These are phyloP conservation scores for Gigaspora rosea DNA, from an alignment of 192 early-diverging fungal genomes.

Conservation along the genomic window DNA sequence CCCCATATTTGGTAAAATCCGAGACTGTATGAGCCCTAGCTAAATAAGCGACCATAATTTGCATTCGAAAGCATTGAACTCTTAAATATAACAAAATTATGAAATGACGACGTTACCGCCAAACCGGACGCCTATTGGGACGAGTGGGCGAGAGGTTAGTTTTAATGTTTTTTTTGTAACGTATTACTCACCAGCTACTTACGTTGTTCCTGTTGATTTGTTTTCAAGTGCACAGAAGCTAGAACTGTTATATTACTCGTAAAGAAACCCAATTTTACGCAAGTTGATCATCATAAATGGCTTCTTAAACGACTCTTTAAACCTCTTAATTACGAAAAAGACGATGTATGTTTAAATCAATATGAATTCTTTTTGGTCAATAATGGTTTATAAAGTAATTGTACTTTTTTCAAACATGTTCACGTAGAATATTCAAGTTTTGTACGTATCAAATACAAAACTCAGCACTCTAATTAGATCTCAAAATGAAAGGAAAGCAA, in stretches of 20 bases:
- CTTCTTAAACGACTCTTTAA: conserved; percentile 40
- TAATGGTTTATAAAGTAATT: neutral
- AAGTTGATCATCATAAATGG: conserved; percentile 43
- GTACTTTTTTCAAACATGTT: neutral
- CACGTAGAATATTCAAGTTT: conserved; percentile 23
- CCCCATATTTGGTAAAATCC: too few species aligned
- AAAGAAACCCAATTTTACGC: conserved; percentile 29
- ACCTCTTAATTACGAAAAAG: conserved; percentile 32
- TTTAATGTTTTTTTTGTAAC: too few species aligned
- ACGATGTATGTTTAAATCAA: conserved; percentile 30
- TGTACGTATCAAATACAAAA: conserved; percentile 14
- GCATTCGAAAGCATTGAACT: too few species aligned
- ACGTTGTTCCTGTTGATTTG: too few species aligned
- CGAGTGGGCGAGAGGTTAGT: too few species aligned
- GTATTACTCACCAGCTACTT: too few species aligned
- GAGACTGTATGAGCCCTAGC: too few species aligned
- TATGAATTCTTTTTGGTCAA: neutral
- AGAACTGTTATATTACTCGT: conserved; percentile 34
- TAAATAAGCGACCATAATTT: too few species aligned
- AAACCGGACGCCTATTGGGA: too few species aligned
- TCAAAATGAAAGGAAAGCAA: conserved; percentile 23
- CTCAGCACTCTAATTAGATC: conserved; percentile 20
- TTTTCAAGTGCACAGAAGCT: conserved; percentile 23
- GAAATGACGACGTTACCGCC: too few species aligned
- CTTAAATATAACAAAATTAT: too few species aligned